A percentile compares a stretch with the other conserved stretches of the same genome.
phyloP scores from a whole-genome alignment of 345 rosid genomes.

The Eucalyptus erythrocorys region DNA sequence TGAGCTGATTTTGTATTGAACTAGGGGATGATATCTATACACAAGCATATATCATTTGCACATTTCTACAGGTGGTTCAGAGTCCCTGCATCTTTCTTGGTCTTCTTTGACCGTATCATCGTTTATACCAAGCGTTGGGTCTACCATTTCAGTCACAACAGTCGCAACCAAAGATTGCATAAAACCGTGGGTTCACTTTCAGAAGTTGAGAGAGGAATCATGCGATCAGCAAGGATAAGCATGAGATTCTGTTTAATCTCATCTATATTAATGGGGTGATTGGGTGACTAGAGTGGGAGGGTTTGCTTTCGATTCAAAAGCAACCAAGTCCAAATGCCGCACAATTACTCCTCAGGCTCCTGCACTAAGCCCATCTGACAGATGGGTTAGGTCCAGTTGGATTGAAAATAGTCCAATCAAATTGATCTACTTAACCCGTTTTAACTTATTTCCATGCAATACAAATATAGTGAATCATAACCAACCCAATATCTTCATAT shows the following conservation, averaged over 20 bases:
- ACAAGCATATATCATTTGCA: not conserved
- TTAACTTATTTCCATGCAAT: too few species aligned
- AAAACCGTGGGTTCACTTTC: not conserved
- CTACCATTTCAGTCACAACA: not conserved
- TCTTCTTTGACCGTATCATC: not conserved
- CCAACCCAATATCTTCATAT: too few species aligned
- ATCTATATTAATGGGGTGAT: not conserved
- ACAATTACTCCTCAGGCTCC: fast-evolving
- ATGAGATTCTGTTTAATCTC: not conserved
- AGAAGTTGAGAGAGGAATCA: not conserved
- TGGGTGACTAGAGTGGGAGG: not conserved
- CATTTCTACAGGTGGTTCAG: not conserved
- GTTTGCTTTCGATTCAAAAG: not conserved
- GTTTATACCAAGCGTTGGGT: not conserved
- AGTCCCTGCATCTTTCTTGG: not conserved
- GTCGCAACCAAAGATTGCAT: not conserved
- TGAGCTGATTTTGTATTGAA: not conserved
- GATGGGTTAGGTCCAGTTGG: fast-evolving
- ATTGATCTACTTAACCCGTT: not conserved
- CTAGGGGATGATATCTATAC: not conserved
- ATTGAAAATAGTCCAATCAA: not conserved
- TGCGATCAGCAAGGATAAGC: not conserved
- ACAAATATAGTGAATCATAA: too few species aligned
- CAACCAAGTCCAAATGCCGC: not conserved
- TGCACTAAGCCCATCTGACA: not conserved